A percentile compares a stretch with the other conserved stretches of the same genome.
These are phyloP conservation scores for Cephalotrichum gorgonifer DNA, from an alignment of 2,329 filamentous ascomycete genomes.

Conservation along the genomic window DNA sequence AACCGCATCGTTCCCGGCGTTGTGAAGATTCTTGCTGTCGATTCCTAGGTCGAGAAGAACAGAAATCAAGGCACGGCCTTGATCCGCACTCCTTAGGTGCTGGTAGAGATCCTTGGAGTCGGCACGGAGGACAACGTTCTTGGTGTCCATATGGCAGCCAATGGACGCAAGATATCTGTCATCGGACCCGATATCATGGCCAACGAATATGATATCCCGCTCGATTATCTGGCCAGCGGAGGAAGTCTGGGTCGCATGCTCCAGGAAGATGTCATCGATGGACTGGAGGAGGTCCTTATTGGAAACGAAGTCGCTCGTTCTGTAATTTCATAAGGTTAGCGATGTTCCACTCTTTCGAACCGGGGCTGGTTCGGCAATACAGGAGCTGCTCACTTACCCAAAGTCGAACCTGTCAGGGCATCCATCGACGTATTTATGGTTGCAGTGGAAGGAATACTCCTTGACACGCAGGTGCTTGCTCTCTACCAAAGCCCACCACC, in stretches of 20 bases:
- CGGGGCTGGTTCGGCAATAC: not conserved
- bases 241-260: not conserved
- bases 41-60: constrained; percentile 59
- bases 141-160: constrained; percentile 48
- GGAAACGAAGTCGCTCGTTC: constrained; percentile 29
- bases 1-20: constrained; percentile 76
- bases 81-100: constrained; percentile 41
- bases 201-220: constrained; percentile 62
- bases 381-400: constrained; percentile 42
- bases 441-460: constrained; percentile 57
- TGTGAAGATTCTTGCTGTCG: constrained; percentile 59
- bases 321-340: constrained; percentile 12
- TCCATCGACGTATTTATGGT: constrained; percentile 58
- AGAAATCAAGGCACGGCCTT: constrained; percentile 44
- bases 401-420: constrained; percentile 70
- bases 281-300: constrained; percentile 19
- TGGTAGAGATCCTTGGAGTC: constrained; percentile 69
- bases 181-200: constrained; percentile 62
- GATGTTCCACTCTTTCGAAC: not conserved
- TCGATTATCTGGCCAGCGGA: constrained; percentile 13
- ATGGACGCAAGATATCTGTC: constrained; percentile 55
- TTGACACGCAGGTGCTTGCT: constrained; percentile 66
- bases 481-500: constrained; percentile 59
- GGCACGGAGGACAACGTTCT: constrained; percentile 49
- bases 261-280: constrained; percentile 26